Conservation (phyloP, 1,139 yeast genomes). For the Torulaspora globosa region DNA sequence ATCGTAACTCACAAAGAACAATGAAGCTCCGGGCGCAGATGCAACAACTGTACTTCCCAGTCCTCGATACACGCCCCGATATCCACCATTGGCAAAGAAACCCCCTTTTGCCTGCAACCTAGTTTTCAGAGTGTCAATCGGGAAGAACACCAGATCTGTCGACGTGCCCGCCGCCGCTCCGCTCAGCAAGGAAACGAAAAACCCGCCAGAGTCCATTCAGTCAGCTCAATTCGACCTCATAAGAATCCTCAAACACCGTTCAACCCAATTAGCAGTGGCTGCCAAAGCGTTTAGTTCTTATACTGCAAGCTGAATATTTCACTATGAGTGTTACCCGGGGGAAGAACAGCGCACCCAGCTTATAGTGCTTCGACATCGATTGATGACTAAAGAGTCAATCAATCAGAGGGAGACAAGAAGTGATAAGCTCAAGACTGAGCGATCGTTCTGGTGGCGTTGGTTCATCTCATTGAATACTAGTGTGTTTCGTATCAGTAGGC, state of each 20-base stretch:
- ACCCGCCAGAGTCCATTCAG: conserved; percentile 19
- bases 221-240: not conserved
- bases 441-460: not conserved
- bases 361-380: not conserved
- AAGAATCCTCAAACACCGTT: not conserved
- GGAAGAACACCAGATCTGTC: conserved; percentile 90
- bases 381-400: conserved; percentile 4
- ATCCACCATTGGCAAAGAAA: conserved; percentile 87
- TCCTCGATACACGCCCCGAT: conserved; percentile 85
- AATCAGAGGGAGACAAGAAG: not conserved
- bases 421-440: not conserved
- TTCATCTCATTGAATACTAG: not conserved
- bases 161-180: conserved; percentile 98
- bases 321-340: not conserved
- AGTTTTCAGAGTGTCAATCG: conserved; percentile 92
- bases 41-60: conserved; percentile 92
- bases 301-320: not conserved
- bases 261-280: not conserved
- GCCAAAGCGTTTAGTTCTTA: not conserved
- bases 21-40: conserved; percentile 88
- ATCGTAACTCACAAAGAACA: conserved; percentile 88
- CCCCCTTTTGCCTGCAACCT: conserved; percentile 95
- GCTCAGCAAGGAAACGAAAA: conserved; percentile 43
- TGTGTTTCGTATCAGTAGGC: not conserved
- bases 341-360: not conserved